Conservation (phyloP, 2,329 filamentous ascomycete species). For the Exophiala sp. region DNA sequence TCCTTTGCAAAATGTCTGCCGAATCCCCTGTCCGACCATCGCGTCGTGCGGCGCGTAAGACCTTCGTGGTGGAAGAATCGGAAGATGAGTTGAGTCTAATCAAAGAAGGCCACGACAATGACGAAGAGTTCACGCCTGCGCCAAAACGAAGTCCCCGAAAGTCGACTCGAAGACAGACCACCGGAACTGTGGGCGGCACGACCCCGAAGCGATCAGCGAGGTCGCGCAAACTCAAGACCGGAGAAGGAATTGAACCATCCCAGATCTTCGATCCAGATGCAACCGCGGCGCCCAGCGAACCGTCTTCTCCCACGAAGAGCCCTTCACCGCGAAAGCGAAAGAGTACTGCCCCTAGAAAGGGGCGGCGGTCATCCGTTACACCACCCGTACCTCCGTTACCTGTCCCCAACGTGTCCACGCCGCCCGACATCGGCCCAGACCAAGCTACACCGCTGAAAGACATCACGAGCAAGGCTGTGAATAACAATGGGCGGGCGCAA, state of each 20-base stretch:
- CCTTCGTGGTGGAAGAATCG: constrained; percentile 69
- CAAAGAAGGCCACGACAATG: constrained; percentile 61
- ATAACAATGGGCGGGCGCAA: constrained; percentile 49
- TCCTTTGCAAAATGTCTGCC: constrained; percentile 12
- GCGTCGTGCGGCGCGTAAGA: constrained; percentile 60
- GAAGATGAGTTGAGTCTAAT: constrained; percentile 58
- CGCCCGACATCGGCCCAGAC: constrained; percentile 50
- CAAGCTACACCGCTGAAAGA: constrained; percentile 62
- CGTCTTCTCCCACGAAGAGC: constrained; percentile 49
- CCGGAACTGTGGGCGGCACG: constrained; percentile 41
- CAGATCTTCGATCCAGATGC: constrained; percentile 55
- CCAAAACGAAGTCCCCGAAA: constrained; percentile 55
- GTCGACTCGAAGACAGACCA: constrained; percentile 51
- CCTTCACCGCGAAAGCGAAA: constrained; percentile 62
- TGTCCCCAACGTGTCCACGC: constrained; percentile 49
- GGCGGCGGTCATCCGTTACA: constrained; percentile 34
- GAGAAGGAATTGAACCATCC: constrained; percentile 54
- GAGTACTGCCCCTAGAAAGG: constrained; percentile 46
- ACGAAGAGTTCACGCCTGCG: constrained; percentile 75
- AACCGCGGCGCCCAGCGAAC: constrained; percentile 43
- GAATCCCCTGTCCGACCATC: constrained; percentile 48
- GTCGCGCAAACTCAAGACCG: constrained; percentile 43
- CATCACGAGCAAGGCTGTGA: constrained; percentile 63
- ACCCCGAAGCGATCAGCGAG: constrained; percentile 32
- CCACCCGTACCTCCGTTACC: constrained; percentile 36